Conservation (phyloP, 305 asterid genomes). For the Coffea humblotiana region DNA sequence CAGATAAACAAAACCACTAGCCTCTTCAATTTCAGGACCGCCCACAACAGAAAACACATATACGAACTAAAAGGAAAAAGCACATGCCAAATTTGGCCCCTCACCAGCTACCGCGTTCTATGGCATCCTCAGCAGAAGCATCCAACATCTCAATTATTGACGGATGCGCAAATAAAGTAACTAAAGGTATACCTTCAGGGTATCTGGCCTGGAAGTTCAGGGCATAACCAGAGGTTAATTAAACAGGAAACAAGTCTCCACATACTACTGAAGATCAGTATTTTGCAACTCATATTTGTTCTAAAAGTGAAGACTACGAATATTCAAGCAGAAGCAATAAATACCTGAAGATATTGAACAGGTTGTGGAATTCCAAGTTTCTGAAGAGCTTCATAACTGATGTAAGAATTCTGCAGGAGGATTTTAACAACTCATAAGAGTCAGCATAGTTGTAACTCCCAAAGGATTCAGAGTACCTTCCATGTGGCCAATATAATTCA, state of each 20-base stretch:
- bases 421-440: conserved; percentile 12
- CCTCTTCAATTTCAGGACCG: neutral
- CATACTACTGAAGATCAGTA: neutral
- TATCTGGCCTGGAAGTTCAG: conserved; percentile 72
- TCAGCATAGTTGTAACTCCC: conserved; percentile 1
- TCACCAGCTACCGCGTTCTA: conserved; percentile 93
- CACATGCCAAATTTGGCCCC: conserved; percentile 17
- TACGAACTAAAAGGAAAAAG: neutral
- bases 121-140: conserved; percentile 84
- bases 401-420: conserved; percentile 68
- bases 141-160: conserved; percentile 88
- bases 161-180: conserved; percentile 67
- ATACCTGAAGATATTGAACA: conserved; percentile 86
- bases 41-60: neutral
- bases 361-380: conserved; percentile 97
- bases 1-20: neutral
- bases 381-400: conserved; percentile 73
- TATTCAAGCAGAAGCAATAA: neutral
- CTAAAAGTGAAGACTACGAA: neutral
- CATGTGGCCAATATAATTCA: neutral
- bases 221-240: conserved; percentile 28
- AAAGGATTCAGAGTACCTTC: neutral
- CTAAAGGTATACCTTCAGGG: conserved; percentile 86
- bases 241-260: conserved; percentile 12
- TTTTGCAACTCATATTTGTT: neutral